Percentiles rank a stretch among this genome's conserved stretches.
phyloP scores from a whole-genome alignment of 148 eudicot species.

The Talinum fruticosum region DNA sequence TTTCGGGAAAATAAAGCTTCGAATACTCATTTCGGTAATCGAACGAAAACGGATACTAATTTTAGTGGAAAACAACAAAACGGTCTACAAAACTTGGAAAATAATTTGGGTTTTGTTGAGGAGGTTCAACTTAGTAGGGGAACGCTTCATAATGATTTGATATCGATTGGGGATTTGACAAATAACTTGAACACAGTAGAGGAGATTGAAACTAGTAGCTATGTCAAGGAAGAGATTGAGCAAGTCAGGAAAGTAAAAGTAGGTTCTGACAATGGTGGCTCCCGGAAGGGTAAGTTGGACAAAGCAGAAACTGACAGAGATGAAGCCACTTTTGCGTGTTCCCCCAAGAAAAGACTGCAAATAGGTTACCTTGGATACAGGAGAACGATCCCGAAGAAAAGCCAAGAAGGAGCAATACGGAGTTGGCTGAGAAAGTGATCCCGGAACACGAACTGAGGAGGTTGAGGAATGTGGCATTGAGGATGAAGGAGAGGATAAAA shows the following conservation, averaged over 20 bases:
- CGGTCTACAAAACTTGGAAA: slow-evolving; percentile 20
- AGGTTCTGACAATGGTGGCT: neutral
- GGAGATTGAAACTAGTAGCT: slow-evolving; percentile 16
- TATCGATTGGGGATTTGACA: neutral
- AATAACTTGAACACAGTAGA: neutral
- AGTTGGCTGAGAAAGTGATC: slow-evolving; percentile 58
- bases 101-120: slow-evolving; percentile 6
- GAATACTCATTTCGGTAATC: slow-evolving; percentile 27
- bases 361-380: slow-evolving; percentile 59
- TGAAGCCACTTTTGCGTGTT: slow-evolving; percentile 17
- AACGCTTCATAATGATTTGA: neutral
- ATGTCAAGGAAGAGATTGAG: slow-evolving; percentile 20
- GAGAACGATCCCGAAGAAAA: slow-evolving; percentile 20
- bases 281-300: slow-evolving; percentile 15
- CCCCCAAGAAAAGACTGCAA: slow-evolving; percentile 16
- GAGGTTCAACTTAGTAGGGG: neutral
- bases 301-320: slow-evolving; percentile 11
- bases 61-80: neutral
- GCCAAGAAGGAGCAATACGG: slow-evolving; percentile 40
- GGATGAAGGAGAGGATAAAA: slow-evolving; percentile 82
- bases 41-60: slow-evolving; percentile 7
- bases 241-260: slow-evolving; percentile 18
- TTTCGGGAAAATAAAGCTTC: slow-evolving; percentile 31
- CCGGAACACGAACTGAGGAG: slow-evolving; percentile 79
- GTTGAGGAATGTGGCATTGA: slow-evolving; percentile 79